phyloP scores from a whole-genome alignment of 2,329 filamentous ascomycete species.

The Sclerotinia glacialis region DNA sequence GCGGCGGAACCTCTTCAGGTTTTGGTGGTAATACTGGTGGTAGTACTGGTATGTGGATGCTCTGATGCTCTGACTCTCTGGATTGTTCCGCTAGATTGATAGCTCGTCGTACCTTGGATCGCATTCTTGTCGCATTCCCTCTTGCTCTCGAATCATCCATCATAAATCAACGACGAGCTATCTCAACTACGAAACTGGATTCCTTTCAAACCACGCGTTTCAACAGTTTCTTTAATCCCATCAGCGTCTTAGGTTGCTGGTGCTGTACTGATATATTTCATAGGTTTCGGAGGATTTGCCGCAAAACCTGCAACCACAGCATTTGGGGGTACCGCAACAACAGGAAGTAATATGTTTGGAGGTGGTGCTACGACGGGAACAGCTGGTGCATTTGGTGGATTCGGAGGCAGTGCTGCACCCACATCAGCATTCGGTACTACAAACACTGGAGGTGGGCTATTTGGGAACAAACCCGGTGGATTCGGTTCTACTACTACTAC shows the following conservation, averaged over 20 bases:
- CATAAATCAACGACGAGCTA: not conserved
- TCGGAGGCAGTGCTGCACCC: constrained; percentile 26
- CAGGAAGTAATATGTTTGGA: constrained; percentile 54
- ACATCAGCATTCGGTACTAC: constrained; percentile 32
- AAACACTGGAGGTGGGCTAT: constrained; percentile 34
- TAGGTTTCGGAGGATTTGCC: constrained; percentile 47
- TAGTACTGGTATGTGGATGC: constrained; percentile 39
- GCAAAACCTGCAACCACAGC: constrained; percentile 40
- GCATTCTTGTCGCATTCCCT: constrained; percentile 19
- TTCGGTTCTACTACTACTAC: constrained; percentile 40
- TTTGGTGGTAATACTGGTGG: constrained; percentile 40
- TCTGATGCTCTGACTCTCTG: constrained; percentile 30
- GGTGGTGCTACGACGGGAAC: constrained; percentile 37
- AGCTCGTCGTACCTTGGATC: constrained; percentile 21
- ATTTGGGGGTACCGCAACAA: constrained; percentile 48
- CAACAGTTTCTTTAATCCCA: not conserved
- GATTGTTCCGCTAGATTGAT: constrained; percentile 29
- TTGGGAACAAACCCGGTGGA: constrained; percentile 35
- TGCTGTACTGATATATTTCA: constrained; percentile 28
- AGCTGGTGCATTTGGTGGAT: constrained; percentile 30
- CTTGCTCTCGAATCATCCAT: constrained; percentile 18
- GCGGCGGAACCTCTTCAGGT: constrained; percentile 35
- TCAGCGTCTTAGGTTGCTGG: not conserved
- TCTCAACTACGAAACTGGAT: not conserved
- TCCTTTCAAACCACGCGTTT: not conserved